phyloP scores from a whole-genome alignment of 352 stramenopile species.

The Phytophthora ramorum region DNA sequence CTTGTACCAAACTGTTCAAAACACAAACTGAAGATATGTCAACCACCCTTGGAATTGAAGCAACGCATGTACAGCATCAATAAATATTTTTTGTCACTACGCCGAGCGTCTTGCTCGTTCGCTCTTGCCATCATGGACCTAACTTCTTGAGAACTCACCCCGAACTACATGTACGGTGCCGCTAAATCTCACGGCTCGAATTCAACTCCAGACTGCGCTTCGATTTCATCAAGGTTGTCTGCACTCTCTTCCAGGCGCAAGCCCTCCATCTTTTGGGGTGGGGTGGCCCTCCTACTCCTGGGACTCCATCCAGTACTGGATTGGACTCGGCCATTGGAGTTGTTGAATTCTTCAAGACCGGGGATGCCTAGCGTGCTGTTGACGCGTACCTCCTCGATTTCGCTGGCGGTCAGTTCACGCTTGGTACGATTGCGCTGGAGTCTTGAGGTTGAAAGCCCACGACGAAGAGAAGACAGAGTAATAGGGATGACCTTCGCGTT shows the following conservation, averaged over 20 bases:
- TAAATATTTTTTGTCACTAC: constrained; percentile 32
- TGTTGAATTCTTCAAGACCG: constrained; percentile 19
- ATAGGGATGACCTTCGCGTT: constrained; percentile 74
- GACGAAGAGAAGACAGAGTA: constrained; percentile 46
- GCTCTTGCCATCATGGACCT: neutral
- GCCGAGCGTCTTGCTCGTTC: constrained; percentile 3
- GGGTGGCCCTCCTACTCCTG: neutral
- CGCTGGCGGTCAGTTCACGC: constrained; percentile 12
- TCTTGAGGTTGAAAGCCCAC: constrained; percentile 32
- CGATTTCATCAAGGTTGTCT: neutral
- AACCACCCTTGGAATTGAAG: constrained; percentile 19
- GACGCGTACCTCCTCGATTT: constrained; percentile 24
- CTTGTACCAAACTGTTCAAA: constrained; percentile 41
- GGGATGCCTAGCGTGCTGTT: constrained; percentile 29
- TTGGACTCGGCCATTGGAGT: constrained; percentile 1
- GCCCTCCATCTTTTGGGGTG: neutral
- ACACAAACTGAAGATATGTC: constrained; percentile 25
- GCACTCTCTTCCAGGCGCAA: neutral
- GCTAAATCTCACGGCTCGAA: neutral
- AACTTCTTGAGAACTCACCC: no score
- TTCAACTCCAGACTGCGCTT: neutral
- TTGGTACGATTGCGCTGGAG: constrained; percentile 20
- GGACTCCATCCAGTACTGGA: constrained; percentile 2
- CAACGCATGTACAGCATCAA: constrained; percentile 29
- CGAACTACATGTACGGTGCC: neutral